Percentiles rank a stretch among this genome's conserved stretches.
Evolutionary conservation across 2,329 filamentous ascomycete genomes (phyloP).

Genomic region (Aureobasidium sp.): DNA sequence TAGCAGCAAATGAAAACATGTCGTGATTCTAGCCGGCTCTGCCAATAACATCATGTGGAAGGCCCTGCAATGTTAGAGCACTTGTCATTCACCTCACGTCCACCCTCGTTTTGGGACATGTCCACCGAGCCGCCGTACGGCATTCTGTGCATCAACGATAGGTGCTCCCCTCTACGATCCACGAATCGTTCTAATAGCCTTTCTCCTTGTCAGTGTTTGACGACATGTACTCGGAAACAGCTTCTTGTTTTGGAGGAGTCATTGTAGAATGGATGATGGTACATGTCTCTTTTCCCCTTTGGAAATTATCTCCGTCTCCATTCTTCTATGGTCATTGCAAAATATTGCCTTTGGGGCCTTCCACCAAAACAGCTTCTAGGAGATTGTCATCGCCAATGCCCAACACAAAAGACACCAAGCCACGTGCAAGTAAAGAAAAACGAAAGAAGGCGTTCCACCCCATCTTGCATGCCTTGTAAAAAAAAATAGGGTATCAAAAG

Average conservation of each 20-base stretch:
- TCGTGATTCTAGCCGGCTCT: not conserved
- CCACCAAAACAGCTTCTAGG: not conserved
- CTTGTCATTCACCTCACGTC: not conserved
- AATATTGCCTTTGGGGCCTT: not conserved
- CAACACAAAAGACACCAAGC: not conserved
- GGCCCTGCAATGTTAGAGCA: not conserved
- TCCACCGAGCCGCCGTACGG: not conserved
- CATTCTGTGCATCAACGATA: not conserved
- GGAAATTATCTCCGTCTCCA: not conserved
- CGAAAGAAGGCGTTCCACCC: not conserved
- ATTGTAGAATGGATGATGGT: not conserved
- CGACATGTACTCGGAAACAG: not conserved
- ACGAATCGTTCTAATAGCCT: not conserved
- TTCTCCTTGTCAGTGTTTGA: not conserved
- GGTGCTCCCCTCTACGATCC: not conserved
- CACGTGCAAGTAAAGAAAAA: not conserved
- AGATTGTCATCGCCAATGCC: not conserved
- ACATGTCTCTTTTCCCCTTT: not conserved
- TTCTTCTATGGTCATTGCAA: not conserved
- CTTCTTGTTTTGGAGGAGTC: not conserved
- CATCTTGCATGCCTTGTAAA: not conserved
- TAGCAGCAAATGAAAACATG: not conserved
- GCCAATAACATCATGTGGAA: not conserved
- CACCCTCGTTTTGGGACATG: not conserved
- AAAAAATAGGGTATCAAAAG: conserved; percentile 10